Evolutionary conservation across 768 basidiomycete species (phyloP).

Genomic region (Leucocoprinus sp.): DNA sequence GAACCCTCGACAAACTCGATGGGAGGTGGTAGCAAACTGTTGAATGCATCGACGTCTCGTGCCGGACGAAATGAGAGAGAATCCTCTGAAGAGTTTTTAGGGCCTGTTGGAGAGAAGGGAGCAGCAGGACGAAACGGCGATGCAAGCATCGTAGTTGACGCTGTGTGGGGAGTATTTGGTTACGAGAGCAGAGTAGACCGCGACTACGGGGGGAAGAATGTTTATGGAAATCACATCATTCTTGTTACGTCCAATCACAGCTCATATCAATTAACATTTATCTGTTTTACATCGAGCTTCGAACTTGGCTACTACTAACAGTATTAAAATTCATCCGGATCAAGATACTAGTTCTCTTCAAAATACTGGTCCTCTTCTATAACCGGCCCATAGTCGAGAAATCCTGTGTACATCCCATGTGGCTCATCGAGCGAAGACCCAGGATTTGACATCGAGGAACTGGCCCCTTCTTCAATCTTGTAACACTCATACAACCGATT

Average conservation of each 20-base stretch:
- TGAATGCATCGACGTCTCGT: slow-evolving; percentile 68
- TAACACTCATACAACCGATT: slow-evolving; percentile 1
- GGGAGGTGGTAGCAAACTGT: slow-evolving; percentile 69
- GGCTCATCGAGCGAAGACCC: slow-evolving; percentile 2
- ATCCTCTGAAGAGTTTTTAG: slow-evolving; percentile 42
- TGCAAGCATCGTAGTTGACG: slow-evolving; percentile 50
- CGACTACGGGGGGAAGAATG: too few species aligned
- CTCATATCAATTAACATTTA: background rate
- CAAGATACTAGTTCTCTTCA: slow-evolving; percentile 1
- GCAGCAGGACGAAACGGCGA: slow-evolving; percentile 47
- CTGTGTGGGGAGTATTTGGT: slow-evolving; percentile 1
- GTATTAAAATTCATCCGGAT: slow-evolving; percentile 6
- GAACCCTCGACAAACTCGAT: slow-evolving; percentile 83
- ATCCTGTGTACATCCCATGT: too few species aligned
- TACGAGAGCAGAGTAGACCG: background rate
- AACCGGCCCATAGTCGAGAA: too few species aligned
- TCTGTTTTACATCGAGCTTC: background rate
- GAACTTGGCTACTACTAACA: background rate
- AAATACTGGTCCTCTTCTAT: too few species aligned
- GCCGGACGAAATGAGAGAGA: slow-evolving; percentile 53
- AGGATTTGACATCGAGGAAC: slow-evolving; percentile 5
- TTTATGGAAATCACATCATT: slow-evolving; percentile 10
- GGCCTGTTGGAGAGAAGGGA: slow-evolving; percentile 27
- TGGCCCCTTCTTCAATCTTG: background rate
- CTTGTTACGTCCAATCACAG: slow-evolving; percentile 6